Base-by-base conservation (phyloP, 129 eudicot genomes). In the Flaveria robusta region DNA sequence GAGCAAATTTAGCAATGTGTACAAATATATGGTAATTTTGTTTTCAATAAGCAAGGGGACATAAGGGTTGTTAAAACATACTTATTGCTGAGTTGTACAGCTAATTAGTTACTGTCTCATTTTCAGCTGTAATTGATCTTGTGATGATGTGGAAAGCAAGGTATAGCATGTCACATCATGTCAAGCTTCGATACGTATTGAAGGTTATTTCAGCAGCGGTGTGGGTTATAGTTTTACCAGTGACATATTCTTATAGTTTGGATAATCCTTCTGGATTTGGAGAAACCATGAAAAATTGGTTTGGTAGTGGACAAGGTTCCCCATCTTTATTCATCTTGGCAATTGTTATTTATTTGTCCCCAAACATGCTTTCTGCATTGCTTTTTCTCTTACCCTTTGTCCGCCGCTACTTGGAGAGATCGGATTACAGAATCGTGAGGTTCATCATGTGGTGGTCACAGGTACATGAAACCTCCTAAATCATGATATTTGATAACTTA, bases 401-500 rank as follows among this genome's bases (percentile, higher is more conserved):
- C 70, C 96, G 96, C 16, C 86, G 93, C 16, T 1, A 43, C 27
- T 89, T 94, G 66, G 99, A 94, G 74, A 89, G 93, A 70, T 94
- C 99, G 2, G 87, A 94, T 74, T 89, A 86, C 81, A 89, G 78
- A 77, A 62, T 94, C 52, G 87, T 86, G 74, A 89, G 95, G 87
- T 79, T 94, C 77, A 81, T 87, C 83, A 94, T 94, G 99, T 94
- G 99, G 99, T 94, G 99, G 99, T 91, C 99, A 10, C 97, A 91
- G 96, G 99, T 94, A 77, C 73, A 31, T 24, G 55, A 62, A 52
- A 52, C 52, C 63, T 55, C 63, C 63, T 55, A 55, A 22, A 22
- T 58, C 37, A 63, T 63, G 27, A 63, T 7, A 27, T 63, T 13
- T 29, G 68, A 27, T 14, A 8, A 29, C 68, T 15, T 27, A 13